These are phyloP conservation scores for Sclerotiophoma versabilis DNA, from an alignment of 2,329 filamentous ascomycete genomes.

Conservation along the genomic window DNA sequence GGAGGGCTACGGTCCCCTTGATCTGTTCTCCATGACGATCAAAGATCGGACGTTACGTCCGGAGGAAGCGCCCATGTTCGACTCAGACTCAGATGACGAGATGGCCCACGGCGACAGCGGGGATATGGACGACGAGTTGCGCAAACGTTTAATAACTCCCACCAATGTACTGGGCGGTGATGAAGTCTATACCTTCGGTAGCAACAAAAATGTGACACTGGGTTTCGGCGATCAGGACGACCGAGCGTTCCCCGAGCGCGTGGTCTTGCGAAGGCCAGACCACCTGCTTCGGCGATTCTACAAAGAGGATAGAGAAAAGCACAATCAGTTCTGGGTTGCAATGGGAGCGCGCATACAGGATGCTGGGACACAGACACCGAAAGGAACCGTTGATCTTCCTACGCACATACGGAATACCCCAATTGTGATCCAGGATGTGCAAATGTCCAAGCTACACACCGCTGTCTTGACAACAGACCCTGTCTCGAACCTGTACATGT, in stretches of 20 bases:
- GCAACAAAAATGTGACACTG: slow-evolving; percentile 92
- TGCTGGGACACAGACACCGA: slow-evolving; percentile 35
- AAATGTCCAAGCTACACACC: slow-evolving; percentile 90
- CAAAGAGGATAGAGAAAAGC: slow-evolving; percentile 67
- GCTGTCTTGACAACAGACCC: slow-evolving; percentile 87
- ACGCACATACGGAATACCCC: slow-evolving; percentile 74
- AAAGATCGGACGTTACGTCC: slow-evolving; percentile 70
- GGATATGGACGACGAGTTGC: slow-evolving; percentile 48
- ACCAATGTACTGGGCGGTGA: slow-evolving; percentile 66
- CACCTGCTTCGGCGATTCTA: slow-evolving; percentile 78
- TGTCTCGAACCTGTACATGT: slow-evolving; percentile 89
- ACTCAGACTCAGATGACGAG: slow-evolving; percentile 61
- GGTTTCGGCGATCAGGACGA: slow-evolving; percentile 97
- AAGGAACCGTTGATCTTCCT: slow-evolving; percentile 67
- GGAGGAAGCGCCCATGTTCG: slow-evolving; percentile 50
- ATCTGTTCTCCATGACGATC: slow-evolving; percentile 89
- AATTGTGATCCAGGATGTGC: slow-evolving; percentile 79
- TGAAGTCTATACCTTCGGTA: slow-evolving; percentile 92
- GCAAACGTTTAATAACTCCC: slow-evolving; percentile 37
- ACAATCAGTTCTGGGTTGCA: slow-evolving; percentile 47
- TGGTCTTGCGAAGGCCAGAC: slow-evolving; percentile 77
- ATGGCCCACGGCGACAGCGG: slow-evolving; percentile 51
- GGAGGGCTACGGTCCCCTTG: slow-evolving; percentile 93
- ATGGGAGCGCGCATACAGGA: slow-evolving; percentile 44
- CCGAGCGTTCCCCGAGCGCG: slow-evolving; percentile 88